Percentiles rank a stretch among this genome's conserved stretches.
Evolutionary conservation across 495 filamentous ascomycete species (phyloP).

Genomic region (Penicillium soppii): DNA sequence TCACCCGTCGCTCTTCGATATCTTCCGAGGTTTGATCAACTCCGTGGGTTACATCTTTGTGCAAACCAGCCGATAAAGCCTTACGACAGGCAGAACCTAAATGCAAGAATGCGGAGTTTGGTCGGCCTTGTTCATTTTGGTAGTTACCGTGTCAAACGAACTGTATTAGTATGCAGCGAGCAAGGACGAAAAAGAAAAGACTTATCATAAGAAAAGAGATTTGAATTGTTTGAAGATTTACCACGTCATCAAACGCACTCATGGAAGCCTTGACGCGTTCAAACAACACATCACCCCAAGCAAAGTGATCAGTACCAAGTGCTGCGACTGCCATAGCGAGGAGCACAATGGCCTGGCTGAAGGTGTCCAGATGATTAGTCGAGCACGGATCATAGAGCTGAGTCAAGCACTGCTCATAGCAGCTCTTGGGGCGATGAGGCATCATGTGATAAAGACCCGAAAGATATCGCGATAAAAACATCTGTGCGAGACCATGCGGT

Average conservation of each 20-base stretch:
- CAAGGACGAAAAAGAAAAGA: neutral
- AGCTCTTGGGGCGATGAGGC: slow-evolving; percentile 30
- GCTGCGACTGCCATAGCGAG: slow-evolving; percentile 34
- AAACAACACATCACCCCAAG: slow-evolving; percentile 41
- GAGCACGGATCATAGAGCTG: slow-evolving; percentile 29
- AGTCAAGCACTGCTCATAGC: slow-evolving; percentile 31
- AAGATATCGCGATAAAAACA: slow-evolving; percentile 34
- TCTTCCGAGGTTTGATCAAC: slow-evolving; percentile 25
- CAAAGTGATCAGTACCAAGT: slow-evolving; percentile 32
- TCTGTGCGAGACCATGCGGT: slow-evolving; percentile 34
- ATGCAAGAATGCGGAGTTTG: slow-evolving; percentile 43
- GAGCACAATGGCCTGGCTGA: slow-evolving; percentile 29
- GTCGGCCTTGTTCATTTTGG: slow-evolving; percentile 43
- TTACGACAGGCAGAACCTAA: slow-evolving; percentile 40
- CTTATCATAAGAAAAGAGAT: slow-evolving; percentile 47
- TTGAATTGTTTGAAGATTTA: slow-evolving; percentile 45
- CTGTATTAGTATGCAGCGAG: slow-evolving; percentile 1
- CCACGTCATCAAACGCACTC: slow-evolving; percentile 37
- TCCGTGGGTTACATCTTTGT: slow-evolving; percentile 38
- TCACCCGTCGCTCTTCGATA: slow-evolving; percentile 36
- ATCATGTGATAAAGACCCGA: slow-evolving; percentile 34
- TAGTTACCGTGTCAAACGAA: slow-evolving; percentile 32
- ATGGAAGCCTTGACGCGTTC: slow-evolving; percentile 40
- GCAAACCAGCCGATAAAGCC: slow-evolving; percentile 41
- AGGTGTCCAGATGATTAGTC: slow-evolving; percentile 20